Conservation (phyloP, 805 yeast genomes). For the Yarrowia divulgata region DNA sequence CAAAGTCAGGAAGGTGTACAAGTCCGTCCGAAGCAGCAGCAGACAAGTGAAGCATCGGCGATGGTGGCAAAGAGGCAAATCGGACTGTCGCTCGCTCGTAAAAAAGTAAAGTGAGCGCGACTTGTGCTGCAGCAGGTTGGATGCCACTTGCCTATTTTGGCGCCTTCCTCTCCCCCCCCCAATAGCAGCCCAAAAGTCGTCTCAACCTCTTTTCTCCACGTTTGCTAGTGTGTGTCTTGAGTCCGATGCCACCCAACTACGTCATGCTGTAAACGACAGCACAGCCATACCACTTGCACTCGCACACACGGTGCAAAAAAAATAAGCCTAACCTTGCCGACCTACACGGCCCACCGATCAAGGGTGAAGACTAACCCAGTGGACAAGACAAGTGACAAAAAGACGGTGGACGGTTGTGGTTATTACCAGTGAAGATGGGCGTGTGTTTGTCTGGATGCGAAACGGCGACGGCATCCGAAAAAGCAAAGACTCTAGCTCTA, state of each 20-base stretch:
- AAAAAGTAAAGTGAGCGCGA: constrained; percentile 3
- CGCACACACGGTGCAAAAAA: constrained; percentile 2
- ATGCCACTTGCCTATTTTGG: constrained; percentile 14
- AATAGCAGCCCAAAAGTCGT: not conserved
- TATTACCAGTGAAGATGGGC: not conserved
- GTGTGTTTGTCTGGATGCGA: too few species aligned
- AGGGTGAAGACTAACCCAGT: constrained; percentile 29
- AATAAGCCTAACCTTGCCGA: constrained; percentile 22
- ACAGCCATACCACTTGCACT: constrained; percentile 17
- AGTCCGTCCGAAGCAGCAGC: not conserved
- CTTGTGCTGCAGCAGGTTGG: not conserved
- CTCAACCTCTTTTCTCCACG: not conserved
- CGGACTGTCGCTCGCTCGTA: not conserved
- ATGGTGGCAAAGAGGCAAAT: constrained; percentile 14
- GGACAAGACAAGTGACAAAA: not conserved
- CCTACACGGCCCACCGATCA: constrained; percentile 23
- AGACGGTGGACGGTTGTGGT: not conserved
- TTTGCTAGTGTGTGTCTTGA: not conserved
- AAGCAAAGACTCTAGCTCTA: not conserved
- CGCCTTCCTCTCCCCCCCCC: not conserved
- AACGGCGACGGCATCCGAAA: not conserved
- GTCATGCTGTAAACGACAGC: constrained; percentile 32
- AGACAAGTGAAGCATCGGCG: constrained; percentile 25
- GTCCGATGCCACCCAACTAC: constrained; percentile 3
- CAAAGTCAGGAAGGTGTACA: not conserved